Base-by-base conservation (phyloP, 352 stramenopile species). In the Pythium phragmitis region DNA sequence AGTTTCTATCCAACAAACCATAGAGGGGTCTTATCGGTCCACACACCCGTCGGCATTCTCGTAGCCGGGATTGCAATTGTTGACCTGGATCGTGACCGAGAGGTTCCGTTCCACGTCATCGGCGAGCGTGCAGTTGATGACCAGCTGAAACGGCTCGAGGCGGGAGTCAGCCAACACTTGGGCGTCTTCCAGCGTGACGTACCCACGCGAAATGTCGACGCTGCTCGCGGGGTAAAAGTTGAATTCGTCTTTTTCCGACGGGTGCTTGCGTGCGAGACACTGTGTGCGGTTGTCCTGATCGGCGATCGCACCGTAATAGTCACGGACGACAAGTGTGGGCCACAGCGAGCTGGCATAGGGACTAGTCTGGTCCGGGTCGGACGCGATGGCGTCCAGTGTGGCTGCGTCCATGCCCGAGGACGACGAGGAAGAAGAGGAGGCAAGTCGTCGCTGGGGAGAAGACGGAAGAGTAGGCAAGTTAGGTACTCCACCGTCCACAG, bases 221-320 rank as follows among this genome's bases (percentile, higher is more conserved):
- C 62, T 55, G 4, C 42, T 72, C 0, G 64, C 21, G 4, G 83
- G 78, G 16, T 54, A 70, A 67, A 92, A 90, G 1, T 65, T 60
- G 30, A 92, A 88, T 16, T 58, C 53, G 3, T 73, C 74, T 3
- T 65, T 68, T 55, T 81, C 72, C 17, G 34, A 37, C 7, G 26
- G 5, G 2, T 62, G 33, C 28, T 71, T 75, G 23, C 42, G 39
- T 5, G 73, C 72, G 21, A 57, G 42, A 63, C 79, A 80, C 13
- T 50, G 45, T 0, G 79, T 76, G 54, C 67, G 13, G 13, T 82
- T 85, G 57, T 89, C 80, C 13, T 87, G 63, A 5, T 23, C 71
- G 19, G 80, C 74, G n/a, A 87, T 79, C 3, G 53, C 62, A 23
- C 69, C 74, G 28, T 92, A 92, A 43, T 73, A 90, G 30, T 92